These are phyloP conservation scores for Athelia psychrophila DNA, from an alignment of 1,284 basidiomycete species.

Conservation along the genomic window DNA sequence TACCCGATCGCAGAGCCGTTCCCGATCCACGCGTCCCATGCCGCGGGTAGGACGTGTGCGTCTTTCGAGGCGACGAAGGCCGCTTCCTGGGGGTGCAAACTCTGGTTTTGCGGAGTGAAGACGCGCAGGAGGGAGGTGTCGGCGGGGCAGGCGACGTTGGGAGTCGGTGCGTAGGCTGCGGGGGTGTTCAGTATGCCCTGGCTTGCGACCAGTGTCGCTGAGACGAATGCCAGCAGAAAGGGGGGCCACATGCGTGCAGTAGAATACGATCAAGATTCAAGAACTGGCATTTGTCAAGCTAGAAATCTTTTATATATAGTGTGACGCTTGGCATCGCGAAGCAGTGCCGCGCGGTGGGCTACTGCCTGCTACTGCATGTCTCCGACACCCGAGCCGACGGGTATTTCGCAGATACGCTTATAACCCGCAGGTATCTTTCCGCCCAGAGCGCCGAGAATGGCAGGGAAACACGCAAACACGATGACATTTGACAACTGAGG, in stretches of 20 bases:
- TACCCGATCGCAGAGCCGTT: constrained; percentile 53
- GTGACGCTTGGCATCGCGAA: too few species aligned
- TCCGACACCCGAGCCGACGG: too few species aligned
- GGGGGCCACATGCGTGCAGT: not conserved
- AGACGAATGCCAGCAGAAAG: constrained; percentile 5
- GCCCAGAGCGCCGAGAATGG: too few species aligned
- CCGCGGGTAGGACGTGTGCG: constrained; percentile 36
- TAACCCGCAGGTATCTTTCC: too few species aligned
- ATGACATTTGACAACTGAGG: too few species aligned
- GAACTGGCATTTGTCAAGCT: not conserved
- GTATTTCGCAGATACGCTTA: too few species aligned
- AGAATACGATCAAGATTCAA: not conserved
- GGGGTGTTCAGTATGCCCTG: constrained; percentile 22
- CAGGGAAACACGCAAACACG: too few species aligned
- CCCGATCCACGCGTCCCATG: constrained; percentile 60
- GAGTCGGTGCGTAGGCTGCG: constrained; percentile 42
- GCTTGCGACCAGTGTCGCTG: not conserved
- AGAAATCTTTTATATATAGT: too few species aligned
- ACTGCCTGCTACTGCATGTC: too few species aligned
- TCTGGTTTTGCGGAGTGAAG: constrained; percentile 49
- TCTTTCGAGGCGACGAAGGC: constrained; percentile 45
- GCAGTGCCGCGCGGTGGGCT: too few species aligned
- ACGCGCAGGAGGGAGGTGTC: constrained; percentile 46
- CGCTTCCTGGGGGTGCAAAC: constrained; percentile 45
- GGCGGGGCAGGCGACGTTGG: constrained; percentile 49